Evolutionary conservation across 768 basidiomycete genomes (phyloP), one percentile per base, ranked within the genome.

Genomic region (Lactarius sanguifluus): DNA sequence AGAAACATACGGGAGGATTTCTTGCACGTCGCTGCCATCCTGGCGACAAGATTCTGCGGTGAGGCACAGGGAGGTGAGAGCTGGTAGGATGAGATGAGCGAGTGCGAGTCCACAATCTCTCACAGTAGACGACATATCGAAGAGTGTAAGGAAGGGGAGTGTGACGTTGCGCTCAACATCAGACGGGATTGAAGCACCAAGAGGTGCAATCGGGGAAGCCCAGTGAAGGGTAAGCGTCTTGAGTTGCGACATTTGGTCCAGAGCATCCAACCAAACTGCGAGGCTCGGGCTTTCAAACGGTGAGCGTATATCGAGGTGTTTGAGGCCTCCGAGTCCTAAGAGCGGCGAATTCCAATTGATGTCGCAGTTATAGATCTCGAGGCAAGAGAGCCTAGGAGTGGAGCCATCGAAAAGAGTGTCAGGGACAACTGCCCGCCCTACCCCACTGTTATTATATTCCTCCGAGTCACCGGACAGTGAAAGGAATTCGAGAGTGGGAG

Each of bases 31-130:
- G 12, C 16, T 36, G 41, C 47, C 64, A 3, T 40, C 57, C 20
- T 1, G 0, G 13, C 23, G 10, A 13, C 20, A 5, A n/a, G 40
- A 66, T n/a, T 45, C 13, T 34, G 20, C 45, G 12, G 36, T 6
- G 12, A 66, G 32, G 64, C 41, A 15, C 38, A 64, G 12, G 15
- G 5, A 25, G 7, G 18, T 40, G 38, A 40, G 38, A 40, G 38
- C 38, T 10, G 64, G 68, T 13, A 69, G n/a, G 28, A 30, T 16
- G 28, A 69, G 64, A 43, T 69, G 64, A 12, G 50, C 58, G 9
- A 65, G 58, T n/a, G 58, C 58, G 8, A 65, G 28, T 5, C 13
- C 28, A 41, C 64, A 65, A 18, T 60, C 58, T 7, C 1, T 9
- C 30, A n/a, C 28, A 16, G 9, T 20, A 8, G 18, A 38, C 5